phyloP scores from a whole-genome alignment of 768 basidiomycete species.

The Boletus sp. region DNA sequence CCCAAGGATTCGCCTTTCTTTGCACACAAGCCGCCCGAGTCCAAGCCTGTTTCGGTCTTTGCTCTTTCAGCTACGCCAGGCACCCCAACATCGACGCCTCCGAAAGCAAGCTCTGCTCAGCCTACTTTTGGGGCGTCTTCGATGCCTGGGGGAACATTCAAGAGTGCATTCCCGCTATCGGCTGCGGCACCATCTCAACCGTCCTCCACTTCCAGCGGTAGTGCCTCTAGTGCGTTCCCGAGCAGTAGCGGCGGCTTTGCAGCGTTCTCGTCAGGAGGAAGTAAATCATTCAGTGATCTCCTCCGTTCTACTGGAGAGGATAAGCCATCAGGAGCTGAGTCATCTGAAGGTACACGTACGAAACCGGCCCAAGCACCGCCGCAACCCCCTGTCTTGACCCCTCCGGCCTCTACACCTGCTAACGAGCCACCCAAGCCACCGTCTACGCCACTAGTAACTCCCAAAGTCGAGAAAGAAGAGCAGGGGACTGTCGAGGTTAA shows the following conservation, averaged over 20 bases:
- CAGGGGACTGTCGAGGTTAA: not conserved
- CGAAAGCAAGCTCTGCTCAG: slow-evolving; percentile 19
- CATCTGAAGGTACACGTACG: slow-evolving; percentile 16
- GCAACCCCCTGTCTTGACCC: slow-evolving; percentile 10
- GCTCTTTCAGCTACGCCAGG: slow-evolving; percentile 14
- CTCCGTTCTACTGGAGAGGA: slow-evolving; percentile 40
- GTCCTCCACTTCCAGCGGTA: slow-evolving; percentile 9
- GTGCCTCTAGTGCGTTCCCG: slow-evolving; percentile 30
- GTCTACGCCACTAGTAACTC: not conserved
- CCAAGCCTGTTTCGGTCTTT: slow-evolving; percentile 40
- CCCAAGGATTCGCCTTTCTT: slow-evolving; percentile 54
- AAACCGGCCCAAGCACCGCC: not conserved
- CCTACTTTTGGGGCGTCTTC: slow-evolving; percentile 42
- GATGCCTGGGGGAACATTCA: slow-evolving; percentile 24
- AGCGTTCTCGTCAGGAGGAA: slow-evolving; percentile 44
- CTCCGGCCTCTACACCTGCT: slow-evolving; percentile 9
- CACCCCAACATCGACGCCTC: slow-evolving; percentile 21
- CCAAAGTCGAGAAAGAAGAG: not conserved
- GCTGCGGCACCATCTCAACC: slow-evolving; percentile 7
- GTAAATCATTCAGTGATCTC: slow-evolving; percentile 61
- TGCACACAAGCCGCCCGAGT: slow-evolving; percentile 33
- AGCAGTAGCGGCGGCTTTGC: slow-evolving; percentile 44
- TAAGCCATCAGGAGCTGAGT: slow-evolving; percentile 19
- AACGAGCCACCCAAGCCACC: slow-evolving; percentile 9
- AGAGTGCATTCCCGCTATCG: slow-evolving; percentile 17